phyloP scores from a whole-genome alignment of 345 rosid species.

The Firmiana major region DNA sequence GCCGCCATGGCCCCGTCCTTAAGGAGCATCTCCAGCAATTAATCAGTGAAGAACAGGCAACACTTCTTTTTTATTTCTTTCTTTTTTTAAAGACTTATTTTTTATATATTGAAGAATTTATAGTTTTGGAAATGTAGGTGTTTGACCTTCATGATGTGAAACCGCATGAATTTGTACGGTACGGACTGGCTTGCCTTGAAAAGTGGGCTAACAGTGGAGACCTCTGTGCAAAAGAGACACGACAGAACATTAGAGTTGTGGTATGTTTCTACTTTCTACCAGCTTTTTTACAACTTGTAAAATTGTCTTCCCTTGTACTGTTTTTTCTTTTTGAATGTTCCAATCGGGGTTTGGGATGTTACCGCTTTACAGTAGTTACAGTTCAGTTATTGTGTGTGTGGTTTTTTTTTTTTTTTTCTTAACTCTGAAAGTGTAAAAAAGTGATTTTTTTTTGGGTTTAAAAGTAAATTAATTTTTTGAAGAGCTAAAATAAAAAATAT shows the following conservation, averaged over 20 bases:
- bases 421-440: background rate
- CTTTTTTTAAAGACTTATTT: background rate
- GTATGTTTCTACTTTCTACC: constrained; percentile 37
- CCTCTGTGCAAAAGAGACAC: constrained; percentile 68
- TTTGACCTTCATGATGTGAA: constrained; percentile 79
- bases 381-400: background rate
- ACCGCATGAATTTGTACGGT: constrained; percentile 69
- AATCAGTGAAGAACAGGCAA: constrained; percentile 76
- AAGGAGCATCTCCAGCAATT: constrained; percentile 66
- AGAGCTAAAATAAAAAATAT: background rate
- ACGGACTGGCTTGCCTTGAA: constrained; percentile 83
- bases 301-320: background rate
- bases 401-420: background rate
- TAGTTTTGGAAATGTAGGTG: constrained; percentile 42
- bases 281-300: background rate
- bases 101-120: background rate
- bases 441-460: background rate
- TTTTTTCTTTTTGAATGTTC: background rate
- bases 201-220: constrained; percentile 70
- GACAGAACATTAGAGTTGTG: constrained; percentile 76
- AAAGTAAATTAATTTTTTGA: background rate
- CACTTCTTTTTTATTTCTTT: background rate
- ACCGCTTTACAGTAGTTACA: background rate
- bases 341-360: background rate
- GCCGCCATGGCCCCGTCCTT: constrained; percentile 72